Evolutionary conservation across 148 eudicot genomes (phyloP).

Genomic region (Camellia sinensis): DNA sequence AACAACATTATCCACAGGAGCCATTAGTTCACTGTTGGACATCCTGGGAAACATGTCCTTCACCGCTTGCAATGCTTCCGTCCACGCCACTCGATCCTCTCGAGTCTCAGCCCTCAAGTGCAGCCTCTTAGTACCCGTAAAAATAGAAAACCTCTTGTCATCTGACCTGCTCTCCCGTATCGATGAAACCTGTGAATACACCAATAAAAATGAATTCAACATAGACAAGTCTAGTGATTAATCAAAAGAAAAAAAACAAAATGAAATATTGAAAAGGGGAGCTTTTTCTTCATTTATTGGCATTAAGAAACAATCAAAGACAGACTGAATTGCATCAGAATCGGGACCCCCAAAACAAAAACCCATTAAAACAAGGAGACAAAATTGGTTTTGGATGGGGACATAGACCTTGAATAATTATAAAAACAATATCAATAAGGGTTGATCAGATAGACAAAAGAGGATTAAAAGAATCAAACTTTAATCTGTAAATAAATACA

Average conservation of each 20-base stretch:
- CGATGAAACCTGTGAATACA: conserved; percentile 56
- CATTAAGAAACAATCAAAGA: not conserved
- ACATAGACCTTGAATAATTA: too few relatives aligned
- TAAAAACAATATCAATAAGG: not conserved
- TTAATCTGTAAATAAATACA: not conserved
- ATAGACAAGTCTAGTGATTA: not conserved
- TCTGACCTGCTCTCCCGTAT: conserved; percentile 83
- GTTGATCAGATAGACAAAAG: not conserved
- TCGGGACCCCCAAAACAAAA: not conserved
- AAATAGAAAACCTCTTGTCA: conserved; percentile 86
- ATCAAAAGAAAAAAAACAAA: not conserved
- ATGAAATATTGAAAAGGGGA: not conserved
- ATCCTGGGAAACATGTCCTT: conserved; percentile 86
- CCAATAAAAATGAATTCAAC: not conserved
- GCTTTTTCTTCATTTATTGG: not conserved
- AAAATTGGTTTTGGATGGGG: not conserved
- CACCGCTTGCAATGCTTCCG: conserved; percentile 80
- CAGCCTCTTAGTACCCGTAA: conserved; percentile 88
- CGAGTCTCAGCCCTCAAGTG: conserved; percentile 73
- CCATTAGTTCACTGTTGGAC: conserved; percentile 73
- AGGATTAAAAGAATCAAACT: not conserved
- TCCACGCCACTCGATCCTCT: conserved; percentile 72
- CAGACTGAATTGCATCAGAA: not conserved
- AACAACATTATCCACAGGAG: conserved; percentile 47
- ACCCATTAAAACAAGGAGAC: not conserved